phyloP scores from a whole-genome alignment of 164 flowering plant genomes.

The Akebia trifoliata region DNA sequence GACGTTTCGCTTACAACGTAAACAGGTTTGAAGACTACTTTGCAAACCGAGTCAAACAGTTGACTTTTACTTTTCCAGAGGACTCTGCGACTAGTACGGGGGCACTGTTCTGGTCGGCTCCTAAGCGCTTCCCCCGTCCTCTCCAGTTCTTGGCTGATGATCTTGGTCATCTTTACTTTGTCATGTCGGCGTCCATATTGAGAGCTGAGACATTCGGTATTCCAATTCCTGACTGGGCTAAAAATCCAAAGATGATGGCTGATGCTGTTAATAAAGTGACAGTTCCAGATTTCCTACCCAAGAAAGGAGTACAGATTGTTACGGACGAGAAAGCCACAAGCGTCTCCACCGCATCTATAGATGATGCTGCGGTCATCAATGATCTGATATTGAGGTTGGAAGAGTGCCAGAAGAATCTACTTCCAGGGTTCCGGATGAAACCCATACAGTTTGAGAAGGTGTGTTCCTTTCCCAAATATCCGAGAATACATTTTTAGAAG shows the following conservation, averaged over 20 bases:
- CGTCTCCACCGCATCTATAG: constrained; percentile 56
- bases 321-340: constrained; percentile 83
- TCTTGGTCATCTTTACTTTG: constrained; percentile 49
- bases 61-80: constrained; percentile 76
- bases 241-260: constrained; percentile 38
- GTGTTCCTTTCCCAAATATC: neutral
- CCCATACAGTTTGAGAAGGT: constrained; percentile 94
- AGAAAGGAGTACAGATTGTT: constrained; percentile 58
- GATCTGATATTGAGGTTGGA: constrained; percentile 51
- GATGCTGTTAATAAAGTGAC: constrained; percentile 60
- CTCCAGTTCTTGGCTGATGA: constrained; percentile 53
- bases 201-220: constrained; percentile 77
- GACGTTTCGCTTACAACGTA: neutral
- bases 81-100: constrained; percentile 75
- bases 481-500: neutral
- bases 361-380: constrained; percentile 65
- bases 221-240: constrained; percentile 64
- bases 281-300: constrained; percentile 71
- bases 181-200: constrained; percentile 64
- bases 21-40: constrained; percentile 82
- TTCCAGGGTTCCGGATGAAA: constrained; percentile 59
- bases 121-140: constrained; percentile 77
- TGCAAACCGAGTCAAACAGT: constrained; percentile 72
- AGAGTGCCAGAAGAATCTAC: constrained; percentile 32
- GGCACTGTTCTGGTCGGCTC: constrained; percentile 83